Evolutionary conservation across 129 eudicot species (phyloP).

Genomic region (Saposhnikovia divaricata): DNA sequence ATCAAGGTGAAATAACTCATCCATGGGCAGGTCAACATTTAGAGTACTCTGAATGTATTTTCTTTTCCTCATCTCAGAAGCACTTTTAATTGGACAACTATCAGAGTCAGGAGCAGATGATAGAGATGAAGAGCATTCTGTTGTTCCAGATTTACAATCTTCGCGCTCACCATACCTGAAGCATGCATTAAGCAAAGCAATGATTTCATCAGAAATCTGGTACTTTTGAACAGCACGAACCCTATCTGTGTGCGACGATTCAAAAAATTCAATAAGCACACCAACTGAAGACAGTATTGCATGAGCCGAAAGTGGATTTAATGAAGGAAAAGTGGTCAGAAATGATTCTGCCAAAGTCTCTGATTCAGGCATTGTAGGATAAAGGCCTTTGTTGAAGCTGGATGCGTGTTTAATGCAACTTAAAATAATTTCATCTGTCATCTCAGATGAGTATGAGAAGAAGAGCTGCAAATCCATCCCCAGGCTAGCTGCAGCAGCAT

Average conservation of each 20-base stretch:
- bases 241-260: constrained; percentile 46
- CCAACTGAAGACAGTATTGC: constrained; percentile 69
- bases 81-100: constrained; percentile 30
- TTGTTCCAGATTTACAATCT: constrained; percentile 78
- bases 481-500: constrained; percentile 88
- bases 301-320: constrained; percentile 95
- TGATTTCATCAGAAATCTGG: constrained; percentile 65
- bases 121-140: constrained; percentile 90
- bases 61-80: constrained; percentile 42
- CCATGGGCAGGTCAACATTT: constrained; percentile 16
- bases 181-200: constrained; percentile 44
- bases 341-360: constrained; percentile 89
- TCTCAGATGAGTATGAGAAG: constrained; percentile 58
- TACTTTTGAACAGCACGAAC: constrained; percentile 48
- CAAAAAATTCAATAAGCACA: constrained; percentile 55
- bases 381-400: constrained; percentile 36
- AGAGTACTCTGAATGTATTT: constrained; percentile 30
- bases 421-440: constrained; percentile 68
- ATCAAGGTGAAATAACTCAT: constrained; percentile 25
- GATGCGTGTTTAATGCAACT: constrained; percentile 43
- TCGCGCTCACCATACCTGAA: constrained; percentile 79
- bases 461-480: constrained; percentile 77
- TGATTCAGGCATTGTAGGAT: constrained; percentile 73
- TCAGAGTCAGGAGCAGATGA: constrained; percentile 72
- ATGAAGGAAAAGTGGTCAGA: constrained; percentile 66